Conservation (phyloP, 345 rosid genomes). For the Gossypium sturtianum region DNA sequence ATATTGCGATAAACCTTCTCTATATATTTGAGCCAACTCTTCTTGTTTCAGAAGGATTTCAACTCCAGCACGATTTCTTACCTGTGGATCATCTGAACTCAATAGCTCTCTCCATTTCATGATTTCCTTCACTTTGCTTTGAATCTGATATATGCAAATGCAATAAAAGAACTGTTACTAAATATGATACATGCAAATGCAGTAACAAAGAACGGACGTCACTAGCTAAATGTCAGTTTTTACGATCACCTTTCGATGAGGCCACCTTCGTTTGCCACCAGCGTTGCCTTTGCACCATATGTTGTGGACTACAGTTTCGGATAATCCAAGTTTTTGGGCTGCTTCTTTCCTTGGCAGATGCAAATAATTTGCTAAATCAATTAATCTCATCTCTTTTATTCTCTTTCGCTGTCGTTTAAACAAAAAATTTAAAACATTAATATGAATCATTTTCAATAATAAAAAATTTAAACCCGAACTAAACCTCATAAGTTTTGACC, state of each 20-base stretch:
- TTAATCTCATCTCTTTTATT: slow-evolving; percentile 32
- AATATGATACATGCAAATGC: neutral
- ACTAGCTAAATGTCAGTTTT: no score
- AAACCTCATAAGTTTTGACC: neutral
- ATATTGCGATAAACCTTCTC: neutral
- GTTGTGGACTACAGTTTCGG: slow-evolving; percentile 59
- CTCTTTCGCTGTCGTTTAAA: slow-evolving; percentile 51
- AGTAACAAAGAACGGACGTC: neutral
- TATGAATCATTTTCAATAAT: neutral
- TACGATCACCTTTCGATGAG: slow-evolving; percentile 31
- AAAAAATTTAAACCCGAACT: neutral
- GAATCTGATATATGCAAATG: slow-evolving; percentile 25
- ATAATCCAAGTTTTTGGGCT: slow-evolving; percentile 34
- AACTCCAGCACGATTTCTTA: neutral
- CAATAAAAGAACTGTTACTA: neutral
- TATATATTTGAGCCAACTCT: neutral
- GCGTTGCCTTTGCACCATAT: slow-evolving; percentile 33
- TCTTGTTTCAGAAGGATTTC: neutral
- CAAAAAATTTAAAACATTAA: neutral
- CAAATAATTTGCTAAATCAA: slow-evolving; percentile 32
- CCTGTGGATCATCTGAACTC: neutral
- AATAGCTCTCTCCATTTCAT: neutral
- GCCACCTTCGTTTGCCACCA: slow-evolving; percentile 28
- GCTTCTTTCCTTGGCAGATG: slow-evolving; percentile 54
- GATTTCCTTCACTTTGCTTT: slow-evolving; percentile 22